Evolutionary conservation across 352 stramenopile species (phyloP).

Genomic region (Pythium phragmiticola): DNA sequence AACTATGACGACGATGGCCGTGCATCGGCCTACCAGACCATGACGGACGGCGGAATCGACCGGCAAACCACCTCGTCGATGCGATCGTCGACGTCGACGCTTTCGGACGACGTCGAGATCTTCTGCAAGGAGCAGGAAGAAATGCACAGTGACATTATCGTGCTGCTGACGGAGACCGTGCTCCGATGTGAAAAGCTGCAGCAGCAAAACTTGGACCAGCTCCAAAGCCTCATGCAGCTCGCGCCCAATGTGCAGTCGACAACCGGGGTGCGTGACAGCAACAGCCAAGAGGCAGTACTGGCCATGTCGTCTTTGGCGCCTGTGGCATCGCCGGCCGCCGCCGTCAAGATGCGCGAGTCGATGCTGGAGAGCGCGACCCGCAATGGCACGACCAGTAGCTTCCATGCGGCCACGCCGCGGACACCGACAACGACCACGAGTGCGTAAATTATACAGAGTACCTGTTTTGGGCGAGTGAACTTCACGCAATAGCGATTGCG

Average conservation of each 20-base stretch:
- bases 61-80: conserved; percentile 45
- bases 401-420: conserved; percentile 4
- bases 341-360: conserved; percentile 19
- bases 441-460: conserved; percentile 28
- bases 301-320: conserved; percentile 23
- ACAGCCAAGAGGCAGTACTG: conserved; percentile 21
- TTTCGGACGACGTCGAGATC: conserved; percentile 76
- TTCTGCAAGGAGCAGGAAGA: conserved; percentile 83
- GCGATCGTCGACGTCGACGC: conserved; percentile 51
- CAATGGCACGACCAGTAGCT: conserved; percentile 3
- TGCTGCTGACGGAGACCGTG: conserved; percentile 80
- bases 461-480: conserved; percentile 8
- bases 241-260: conserved; percentile 33
- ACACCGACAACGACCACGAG: conserved; percentile 19
- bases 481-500: not conserved
- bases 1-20: conserved; percentile 15
- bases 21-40: conserved; percentile 12
- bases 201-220: conserved; percentile 80
- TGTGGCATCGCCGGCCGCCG: conserved; percentile 29
- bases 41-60: conserved; percentile 25
- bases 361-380: conserved; percentile 10
- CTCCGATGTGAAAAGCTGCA: conserved; percentile 79
- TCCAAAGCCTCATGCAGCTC: conserved; percentile 83
- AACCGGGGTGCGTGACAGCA: conserved; percentile 17
- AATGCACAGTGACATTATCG: conserved; percentile 81